Percentiles rank a stretch among this genome's conserved stretches.
These are phyloP conservation scores for Globisporangium acanthophoron DNA, from an alignment of 352 stramenopile species.

Conservation along the genomic window DNA sequence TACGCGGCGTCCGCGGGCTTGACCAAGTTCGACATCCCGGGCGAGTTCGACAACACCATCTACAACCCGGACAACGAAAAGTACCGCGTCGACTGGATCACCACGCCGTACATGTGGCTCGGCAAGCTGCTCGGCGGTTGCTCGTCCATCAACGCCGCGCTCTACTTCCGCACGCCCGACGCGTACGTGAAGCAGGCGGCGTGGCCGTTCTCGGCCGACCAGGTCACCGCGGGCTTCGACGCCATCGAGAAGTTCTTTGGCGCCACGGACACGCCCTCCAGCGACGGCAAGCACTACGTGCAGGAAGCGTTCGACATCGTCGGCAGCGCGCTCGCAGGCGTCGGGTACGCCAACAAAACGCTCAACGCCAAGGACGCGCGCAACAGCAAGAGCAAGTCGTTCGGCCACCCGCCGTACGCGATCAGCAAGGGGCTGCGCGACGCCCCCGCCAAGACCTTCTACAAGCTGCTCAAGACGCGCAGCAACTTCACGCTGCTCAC, in stretches of 20 bases:
- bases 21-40: slow-evolving; percentile 70
- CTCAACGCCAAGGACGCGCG: slow-evolving; percentile 38
- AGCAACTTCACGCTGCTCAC: slow-evolving; percentile 44
- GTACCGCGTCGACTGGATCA: slow-evolving; percentile 42
- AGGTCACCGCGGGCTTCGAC: slow-evolving; percentile 59
- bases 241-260: slow-evolving; percentile 33
- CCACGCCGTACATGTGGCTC: slow-evolving; percentile 36
- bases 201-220: slow-evolving; percentile 37
- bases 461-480: slow-evolving; percentile 31
- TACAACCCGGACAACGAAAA: slow-evolving; percentile 35
- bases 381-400: slow-evolving; percentile 44
- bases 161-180: slow-evolving; percentile 70
- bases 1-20: slow-evolving; percentile 36
- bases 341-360: slow-evolving; percentile 25
- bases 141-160: slow-evolving; percentile 69
- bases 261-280: slow-evolving; percentile 38
- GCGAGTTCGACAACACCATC: slow-evolving; percentile 52
- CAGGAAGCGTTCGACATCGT: slow-evolving; percentile 48
- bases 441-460: slow-evolving; percentile 49
- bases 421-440: slow-evolving; percentile 44
- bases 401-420: slow-evolving; percentile 38
- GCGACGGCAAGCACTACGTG: slow-evolving; percentile 41
- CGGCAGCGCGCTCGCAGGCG: slow-evolving; percentile 18
- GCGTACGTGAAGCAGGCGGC: slow-evolving; percentile 29
- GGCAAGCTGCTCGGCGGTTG: slow-evolving; percentile 76